Base-by-base conservation (phyloP, 805 yeast species). In the Ogataea nitratoaversa region DNA sequence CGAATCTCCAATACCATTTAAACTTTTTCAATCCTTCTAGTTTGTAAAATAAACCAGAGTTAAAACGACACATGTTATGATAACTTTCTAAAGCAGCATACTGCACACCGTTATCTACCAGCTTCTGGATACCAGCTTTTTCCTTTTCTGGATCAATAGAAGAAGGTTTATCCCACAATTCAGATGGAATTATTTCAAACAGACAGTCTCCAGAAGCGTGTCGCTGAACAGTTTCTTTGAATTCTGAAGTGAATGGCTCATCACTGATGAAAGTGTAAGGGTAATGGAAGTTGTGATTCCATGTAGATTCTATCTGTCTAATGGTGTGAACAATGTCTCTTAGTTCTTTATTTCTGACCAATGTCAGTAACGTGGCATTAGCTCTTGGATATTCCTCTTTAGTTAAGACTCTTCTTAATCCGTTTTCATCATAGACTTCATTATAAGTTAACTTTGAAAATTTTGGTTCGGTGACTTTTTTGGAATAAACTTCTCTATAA, bases 201-300 rank as follows among this genome's bases (percentile, higher is more conserved):
- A 61, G 63, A 40, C 71, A 60, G 25, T 67, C 63, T 9, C 82
- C 64, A 8, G 56, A 61, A 1, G 79, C 64, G 25, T 71, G 75
- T 27, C 80, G 60, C 32, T 51, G 60, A 30, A 85, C 71, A 13
- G 65, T 62, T 11, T 60, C 57, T 52, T 68, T 83, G 62, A 93
- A 91, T 52, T 85, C 91, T 1, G 84, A 84, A 23, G 79, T 70
- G 63, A 91, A 93, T 28, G 71, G 77, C 44, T 79, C 84, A 59
- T 91, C 96, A 62, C 88, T 89, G 50, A 91, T 72, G 58, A 91
- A 93, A 22, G 90, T 89, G 91, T 96, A 91, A 42, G 95, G 96
- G 57, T 91, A 91, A 49, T 85, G 75, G 66, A 70, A 89, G 42
- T 84, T 74, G 25, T 69, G 64, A 67, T 91, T 91, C 75, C 91